phyloP scores from a whole-genome alignment of 257 asterid genomes.

The Solanum lycopersicoides region DNA sequence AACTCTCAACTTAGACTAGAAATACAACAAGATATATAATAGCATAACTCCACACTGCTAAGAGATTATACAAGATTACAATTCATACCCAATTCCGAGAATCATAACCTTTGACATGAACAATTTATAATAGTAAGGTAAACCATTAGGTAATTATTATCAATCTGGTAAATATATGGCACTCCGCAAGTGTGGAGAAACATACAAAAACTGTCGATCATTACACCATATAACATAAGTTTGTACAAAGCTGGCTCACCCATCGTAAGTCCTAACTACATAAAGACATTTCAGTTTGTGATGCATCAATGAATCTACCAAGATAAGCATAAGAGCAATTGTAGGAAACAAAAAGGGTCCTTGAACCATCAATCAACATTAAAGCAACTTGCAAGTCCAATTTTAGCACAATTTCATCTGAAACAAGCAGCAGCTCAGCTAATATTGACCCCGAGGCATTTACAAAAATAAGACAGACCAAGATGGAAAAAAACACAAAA shows the following conservation, averaged over 20 bases:
- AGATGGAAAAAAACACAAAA: not conserved
- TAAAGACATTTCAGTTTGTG: not conserved
- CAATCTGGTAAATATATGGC: not conserved
- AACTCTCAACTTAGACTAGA: not conserved
- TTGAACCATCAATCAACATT: not conserved
- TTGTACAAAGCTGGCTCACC: not conserved
- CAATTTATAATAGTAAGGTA: not conserved
- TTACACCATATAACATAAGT: not conserved
- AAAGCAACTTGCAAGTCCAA: not conserved
- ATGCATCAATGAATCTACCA: not conserved
- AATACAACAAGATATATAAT: not conserved
- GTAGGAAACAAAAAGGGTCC: not conserved
- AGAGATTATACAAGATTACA: not conserved
- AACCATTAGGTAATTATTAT: not conserved
- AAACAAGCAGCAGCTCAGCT: not conserved
- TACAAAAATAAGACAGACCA: not conserved
- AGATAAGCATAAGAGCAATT: not conserved
- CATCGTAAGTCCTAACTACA: not conserved
- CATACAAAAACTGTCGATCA: not conserved
- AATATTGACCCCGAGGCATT: not conserved
- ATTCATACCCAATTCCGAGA: not conserved
- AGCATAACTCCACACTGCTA: not conserved
- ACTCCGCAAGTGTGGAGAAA: not conserved
- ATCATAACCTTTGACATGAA: not conserved
- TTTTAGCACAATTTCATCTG: not conserved